Base-by-base conservation (phyloP, 768 basidiomycete species). In the Leccinum uliginosum region DNA sequence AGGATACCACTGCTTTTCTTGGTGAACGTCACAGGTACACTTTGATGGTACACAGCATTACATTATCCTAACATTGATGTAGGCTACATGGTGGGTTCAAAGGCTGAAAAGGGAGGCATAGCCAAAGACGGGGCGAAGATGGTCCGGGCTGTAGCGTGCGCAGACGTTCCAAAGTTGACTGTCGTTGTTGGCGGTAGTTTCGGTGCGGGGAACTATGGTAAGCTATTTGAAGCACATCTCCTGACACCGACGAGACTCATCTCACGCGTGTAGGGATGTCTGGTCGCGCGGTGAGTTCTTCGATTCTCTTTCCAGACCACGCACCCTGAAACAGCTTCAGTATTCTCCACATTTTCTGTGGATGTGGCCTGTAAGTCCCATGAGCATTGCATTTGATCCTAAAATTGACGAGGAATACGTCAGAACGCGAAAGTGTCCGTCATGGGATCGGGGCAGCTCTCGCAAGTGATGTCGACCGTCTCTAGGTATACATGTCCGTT, bases 11-110 rank as follows among this genome's bases (percentile, higher is more conserved):
- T 98, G 2, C 77, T 98, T 19, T 98, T 97, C 79, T 80, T 98
- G 43, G 94, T 96, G 46, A 98, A 98, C 66, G 91, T 97, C n/a
- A 92, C 92, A 3, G 92, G 91, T 78, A 58, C 19, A 73, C 53
- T 49, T 47, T 30, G n/a, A 15, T 23, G 24, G 23, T 11, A 24
- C 29, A 5, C 12, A 4, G 7, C 10, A 38, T 15, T 8, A 6
- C n/a, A 40, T 19, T 55, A 34, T 35, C 38, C 48, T 65, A 51
- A 68, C 6, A 34, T 15, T 38, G 44, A 24, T 23, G 44, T 76
- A 87, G 80, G 91, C 12, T 98, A 97, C 66, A 98, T 97, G 94
- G 94, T 98, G 4, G 94, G 94, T 6, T 93, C 91, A 5, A 95
- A 94, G 62, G 95, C 95, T 19, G 94, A 98, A 74, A 83, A 82